Percentiles rank a stretch among this genome's conserved stretches.
Conservation (phyloP, 768 basidiomycete genomes). For the Solioccasus polychromus region DNA sequence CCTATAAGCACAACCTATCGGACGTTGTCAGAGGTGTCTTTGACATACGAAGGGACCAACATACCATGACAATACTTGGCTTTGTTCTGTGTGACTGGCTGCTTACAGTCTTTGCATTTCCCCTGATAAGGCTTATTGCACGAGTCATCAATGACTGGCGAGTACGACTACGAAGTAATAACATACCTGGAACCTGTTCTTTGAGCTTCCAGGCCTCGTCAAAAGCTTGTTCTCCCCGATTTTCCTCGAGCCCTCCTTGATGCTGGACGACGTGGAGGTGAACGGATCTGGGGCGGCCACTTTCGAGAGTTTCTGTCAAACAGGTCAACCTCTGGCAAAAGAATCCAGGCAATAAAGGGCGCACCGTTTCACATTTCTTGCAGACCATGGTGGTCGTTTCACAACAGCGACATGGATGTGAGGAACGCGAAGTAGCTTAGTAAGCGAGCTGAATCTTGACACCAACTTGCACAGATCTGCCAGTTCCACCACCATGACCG, state of each 20-base stretch:
- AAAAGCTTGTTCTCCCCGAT: slow-evolving; percentile 86
- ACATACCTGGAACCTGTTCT: slow-evolving; percentile 74
- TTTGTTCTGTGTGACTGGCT: slow-evolving; percentile 77
- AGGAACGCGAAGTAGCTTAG: slow-evolving; percentile 7
- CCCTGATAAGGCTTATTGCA: slow-evolving; percentile 70
- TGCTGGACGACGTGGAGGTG: slow-evolving; percentile 63
- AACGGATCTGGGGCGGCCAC: slow-evolving; percentile 90
- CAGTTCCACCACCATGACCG: neutral
- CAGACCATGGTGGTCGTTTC: slow-evolving; percentile 63
- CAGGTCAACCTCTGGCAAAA: neutral
- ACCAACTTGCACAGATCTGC: neutral
- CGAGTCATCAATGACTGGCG: neutral
- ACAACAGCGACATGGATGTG: slow-evolving; percentile 4
- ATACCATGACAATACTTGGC: slow-evolving; percentile 88
- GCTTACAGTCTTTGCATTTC: slow-evolving; percentile 88
- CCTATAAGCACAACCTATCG: slow-evolving; percentile 80
- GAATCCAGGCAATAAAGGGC: slow-evolving; percentile 22
- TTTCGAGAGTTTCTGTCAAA: slow-evolving; percentile 78
- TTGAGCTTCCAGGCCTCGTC: slow-evolving; percentile 64
- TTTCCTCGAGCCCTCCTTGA: slow-evolving; percentile 78
- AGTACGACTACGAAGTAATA: slow-evolving; percentile 11
- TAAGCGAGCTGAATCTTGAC: slow-evolving; percentile 19
- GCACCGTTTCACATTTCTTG: slow-evolving; percentile 78
- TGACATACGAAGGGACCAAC: slow-evolving; percentile 19
- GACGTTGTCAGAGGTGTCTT: slow-evolving; percentile 5